Percentiles rank a stretch among this genome's conserved stretches.
These are phyloP conservation scores for Arabidopsis arenosa DNA, from an alignment of 345 rosid species.

Conservation along the genomic window DNA sequence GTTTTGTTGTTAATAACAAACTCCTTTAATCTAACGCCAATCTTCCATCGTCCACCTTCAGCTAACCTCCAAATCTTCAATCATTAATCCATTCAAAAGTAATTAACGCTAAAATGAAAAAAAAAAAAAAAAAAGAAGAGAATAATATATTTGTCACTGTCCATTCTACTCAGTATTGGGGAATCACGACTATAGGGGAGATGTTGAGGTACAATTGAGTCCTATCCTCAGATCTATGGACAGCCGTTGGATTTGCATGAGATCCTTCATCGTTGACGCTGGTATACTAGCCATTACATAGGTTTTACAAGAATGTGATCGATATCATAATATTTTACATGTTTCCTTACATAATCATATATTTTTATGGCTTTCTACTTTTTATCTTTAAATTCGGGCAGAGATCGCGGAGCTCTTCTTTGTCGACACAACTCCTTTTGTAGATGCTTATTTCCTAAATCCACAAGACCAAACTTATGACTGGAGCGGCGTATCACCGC, in stretches of 20 bases:
- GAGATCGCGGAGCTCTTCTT: conserved; percentile 59
- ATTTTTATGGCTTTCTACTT: neutral
- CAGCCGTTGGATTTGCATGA: conserved; percentile 52
- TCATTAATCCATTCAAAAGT: neutral
- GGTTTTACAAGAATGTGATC: too few species aligned
- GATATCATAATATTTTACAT: neutral
- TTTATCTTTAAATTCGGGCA: conserved; percentile 5
- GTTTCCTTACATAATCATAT: conserved; percentile 4
- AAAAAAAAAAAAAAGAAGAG: too few species aligned
- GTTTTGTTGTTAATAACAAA: too few species aligned
- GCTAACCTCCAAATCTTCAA: neutral
- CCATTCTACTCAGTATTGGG: conserved; percentile 50
- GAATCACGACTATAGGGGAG: conserved; percentile 57
- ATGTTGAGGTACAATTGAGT: conserved; percentile 52
- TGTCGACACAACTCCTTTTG: conserved; percentile 66
- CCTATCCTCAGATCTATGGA: conserved; percentile 45
- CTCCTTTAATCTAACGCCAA: too few species aligned
- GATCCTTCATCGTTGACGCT: conserved; percentile 52
- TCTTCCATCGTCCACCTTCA: neutral
- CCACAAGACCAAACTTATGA: conserved; percentile 48
- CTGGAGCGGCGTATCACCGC: conserved; percentile 52
- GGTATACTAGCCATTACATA: conserved; percentile 24
- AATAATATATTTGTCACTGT: neutral
- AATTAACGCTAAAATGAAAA: neutral
- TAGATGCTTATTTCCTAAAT: conserved; percentile 51